Conservation (phyloP, 345 rosid species). For the Salix arbutifolia region DNA sequence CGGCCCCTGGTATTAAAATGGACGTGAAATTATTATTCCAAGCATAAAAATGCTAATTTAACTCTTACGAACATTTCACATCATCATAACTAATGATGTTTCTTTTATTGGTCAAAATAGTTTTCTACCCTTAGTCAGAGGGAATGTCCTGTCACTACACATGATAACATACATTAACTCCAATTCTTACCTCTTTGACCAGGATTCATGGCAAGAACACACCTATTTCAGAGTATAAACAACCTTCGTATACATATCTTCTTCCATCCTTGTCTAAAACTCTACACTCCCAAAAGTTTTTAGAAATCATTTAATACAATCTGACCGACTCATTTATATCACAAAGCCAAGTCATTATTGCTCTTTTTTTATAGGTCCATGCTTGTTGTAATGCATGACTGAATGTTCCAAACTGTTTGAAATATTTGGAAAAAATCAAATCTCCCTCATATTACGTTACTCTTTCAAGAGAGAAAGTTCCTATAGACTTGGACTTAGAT, state of each 20-base stretch:
- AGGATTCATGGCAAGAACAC: neutral
- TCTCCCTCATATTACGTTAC: no score
- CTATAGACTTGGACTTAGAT: no score
- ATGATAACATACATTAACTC: slow-evolving; percentile 1
- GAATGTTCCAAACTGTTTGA: no score
- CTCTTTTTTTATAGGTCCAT: no score
- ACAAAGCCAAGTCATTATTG: neutral
- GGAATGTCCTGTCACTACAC: slow-evolving; percentile 8
- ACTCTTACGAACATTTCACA: neutral
- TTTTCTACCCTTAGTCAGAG: slow-evolving; percentile 16
- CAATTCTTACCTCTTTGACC: slow-evolving; percentile 2
- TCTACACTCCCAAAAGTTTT: no score
- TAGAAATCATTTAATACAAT: no score
- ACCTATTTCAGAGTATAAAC: neutral
- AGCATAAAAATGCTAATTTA: neutral
- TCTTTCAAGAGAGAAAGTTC: no score
- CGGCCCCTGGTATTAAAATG: no score
- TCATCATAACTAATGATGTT: neutral
- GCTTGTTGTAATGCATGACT: no score
- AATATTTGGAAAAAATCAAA: no score
- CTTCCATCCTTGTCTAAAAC: no score
- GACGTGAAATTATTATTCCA: no score
- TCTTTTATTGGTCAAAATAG: neutral
- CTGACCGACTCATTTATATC: neutral
- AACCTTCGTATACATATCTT: neutral